phyloP scores from a whole-genome alignment of 345 rosid species.

The Psidium friedrichsthalianum region DNA sequence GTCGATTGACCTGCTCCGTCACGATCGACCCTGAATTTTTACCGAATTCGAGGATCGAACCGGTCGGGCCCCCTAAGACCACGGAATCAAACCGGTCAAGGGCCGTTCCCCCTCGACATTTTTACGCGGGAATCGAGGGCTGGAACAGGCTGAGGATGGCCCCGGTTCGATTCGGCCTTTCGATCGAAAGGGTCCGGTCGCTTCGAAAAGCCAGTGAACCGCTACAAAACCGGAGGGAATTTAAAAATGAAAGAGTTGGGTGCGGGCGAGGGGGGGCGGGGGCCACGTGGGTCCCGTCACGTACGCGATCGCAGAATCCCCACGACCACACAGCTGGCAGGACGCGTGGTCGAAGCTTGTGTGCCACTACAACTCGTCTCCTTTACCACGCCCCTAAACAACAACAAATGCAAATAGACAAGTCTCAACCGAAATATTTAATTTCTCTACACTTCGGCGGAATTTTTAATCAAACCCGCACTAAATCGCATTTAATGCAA shows the following conservation, averaged over 20 bases:
- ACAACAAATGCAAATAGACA: not conserved
- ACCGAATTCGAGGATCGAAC: not conserved
- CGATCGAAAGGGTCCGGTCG: too few species aligned
- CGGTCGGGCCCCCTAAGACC: not conserved
- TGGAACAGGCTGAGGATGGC: too few species aligned
- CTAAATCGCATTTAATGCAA: not conserved
- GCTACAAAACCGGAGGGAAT: not conserved
- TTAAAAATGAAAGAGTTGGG: not conserved
- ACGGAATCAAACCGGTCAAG: not conserved
- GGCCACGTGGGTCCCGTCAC: not conserved
- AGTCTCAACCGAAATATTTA: not conserved
- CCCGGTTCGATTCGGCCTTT: too few species aligned
- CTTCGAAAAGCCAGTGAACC: too few species aligned
- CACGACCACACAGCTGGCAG: conserved; percentile 5
- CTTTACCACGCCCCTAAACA: too few species aligned
- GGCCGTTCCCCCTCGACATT: too few species aligned
- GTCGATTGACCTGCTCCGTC: too few species aligned
- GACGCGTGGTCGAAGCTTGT: not conserved
- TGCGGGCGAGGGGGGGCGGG: not conserved
- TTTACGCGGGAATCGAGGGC: too few species aligned
- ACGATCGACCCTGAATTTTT: too few species aligned
- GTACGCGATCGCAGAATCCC: not conserved
- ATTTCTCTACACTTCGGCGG: not conserved
- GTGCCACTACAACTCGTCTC: too few species aligned
- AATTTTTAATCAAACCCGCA: not conserved